These are phyloP conservation scores for Phytophthora aleatoria DNA, from an alignment of 352 stramenopile species.

Conservation along the genomic window DNA sequence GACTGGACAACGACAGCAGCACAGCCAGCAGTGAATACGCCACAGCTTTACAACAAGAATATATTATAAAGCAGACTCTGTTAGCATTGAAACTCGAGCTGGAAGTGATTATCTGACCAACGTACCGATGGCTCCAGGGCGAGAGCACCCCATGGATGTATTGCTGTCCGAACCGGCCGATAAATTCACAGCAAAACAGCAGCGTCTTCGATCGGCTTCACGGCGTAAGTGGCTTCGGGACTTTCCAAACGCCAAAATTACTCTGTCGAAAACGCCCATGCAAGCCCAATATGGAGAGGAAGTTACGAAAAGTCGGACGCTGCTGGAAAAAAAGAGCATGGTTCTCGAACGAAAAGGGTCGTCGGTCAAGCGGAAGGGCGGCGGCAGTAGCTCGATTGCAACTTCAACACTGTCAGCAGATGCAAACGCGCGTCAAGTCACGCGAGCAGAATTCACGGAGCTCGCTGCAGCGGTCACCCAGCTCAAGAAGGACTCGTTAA, in stretches of 20 bases:
- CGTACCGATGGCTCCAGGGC: constrained; percentile 49
- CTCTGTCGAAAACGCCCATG: constrained; percentile 20
- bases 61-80: neutral
- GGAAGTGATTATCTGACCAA: neutral
- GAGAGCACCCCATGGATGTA: constrained; percentile 52
- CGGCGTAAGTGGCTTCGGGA: no score
- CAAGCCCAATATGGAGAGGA: no score
- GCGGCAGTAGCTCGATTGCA: constrained; percentile 2
- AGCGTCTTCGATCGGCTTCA: constrained; percentile 7
- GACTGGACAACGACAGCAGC: constrained; percentile 38
- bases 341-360: constrained; percentile 24
- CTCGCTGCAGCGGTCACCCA: constrained; percentile 46
- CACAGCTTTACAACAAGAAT: constrained; percentile 31
- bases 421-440: constrained; percentile 52
- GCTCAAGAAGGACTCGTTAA: constrained; percentile 52
- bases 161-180: neutral
- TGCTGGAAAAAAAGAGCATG: constrained; percentile 10
- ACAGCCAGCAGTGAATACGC: constrained; percentile 37
- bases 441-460: constrained; percentile 64
- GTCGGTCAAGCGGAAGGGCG: constrained; percentile 26
- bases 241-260: constrained; percentile 16
- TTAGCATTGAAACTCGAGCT: neutral
- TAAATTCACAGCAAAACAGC: neutral
- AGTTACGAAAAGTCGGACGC: no score
- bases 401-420: constrained; percentile 38